Conservation (phyloP, 345 rosid genomes). For the Adansonia digitata region DNA sequence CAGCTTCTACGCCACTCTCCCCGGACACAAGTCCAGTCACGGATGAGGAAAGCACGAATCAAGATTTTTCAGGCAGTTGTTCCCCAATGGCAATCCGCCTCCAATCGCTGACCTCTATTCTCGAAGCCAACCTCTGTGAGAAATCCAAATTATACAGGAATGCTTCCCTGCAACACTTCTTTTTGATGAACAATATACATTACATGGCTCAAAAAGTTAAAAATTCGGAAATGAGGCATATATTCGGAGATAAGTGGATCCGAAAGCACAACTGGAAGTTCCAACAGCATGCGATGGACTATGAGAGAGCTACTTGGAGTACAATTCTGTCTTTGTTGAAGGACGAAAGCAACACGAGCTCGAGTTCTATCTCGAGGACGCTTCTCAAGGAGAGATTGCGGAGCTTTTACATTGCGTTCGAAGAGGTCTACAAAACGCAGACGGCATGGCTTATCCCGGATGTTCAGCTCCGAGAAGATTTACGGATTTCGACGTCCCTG, state of each 20-base stretch:
- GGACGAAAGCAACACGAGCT: conserved; percentile 50
- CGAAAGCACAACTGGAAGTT: conserved; percentile 72
- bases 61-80: conserved; percentile 20
- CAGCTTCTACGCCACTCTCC: conserved; percentile 26
- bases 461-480: conserved; percentile 61
- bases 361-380: conserved; percentile 35
- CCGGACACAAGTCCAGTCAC: conserved; percentile 31
- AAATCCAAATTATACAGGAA: conserved; percentile 64
- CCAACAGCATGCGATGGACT: conserved; percentile 69
- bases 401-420: conserved; percentile 58
- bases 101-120: conserved; percentile 48
- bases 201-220: conserved; percentile 82
- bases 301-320: conserved; percentile 76
- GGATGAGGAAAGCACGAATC: conserved; percentile 34
- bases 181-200: conserved; percentile 81
- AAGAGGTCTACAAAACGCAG: conserved; percentile 77
- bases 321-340: conserved; percentile 55
- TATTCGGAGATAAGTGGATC: conserved; percentile 75
- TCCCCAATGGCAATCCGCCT: conserved; percentile 48
- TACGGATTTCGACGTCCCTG: conserved; percentile 59
- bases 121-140: conserved; percentile 61
- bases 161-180: conserved; percentile 59
- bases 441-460: conserved; percentile 71
- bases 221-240: conserved; percentile 52
- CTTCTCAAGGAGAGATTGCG: conserved; percentile 61